Base-by-base conservation (phyloP, 192 early-diverging fungal genomes). In the Backusella sp. region DNA sequence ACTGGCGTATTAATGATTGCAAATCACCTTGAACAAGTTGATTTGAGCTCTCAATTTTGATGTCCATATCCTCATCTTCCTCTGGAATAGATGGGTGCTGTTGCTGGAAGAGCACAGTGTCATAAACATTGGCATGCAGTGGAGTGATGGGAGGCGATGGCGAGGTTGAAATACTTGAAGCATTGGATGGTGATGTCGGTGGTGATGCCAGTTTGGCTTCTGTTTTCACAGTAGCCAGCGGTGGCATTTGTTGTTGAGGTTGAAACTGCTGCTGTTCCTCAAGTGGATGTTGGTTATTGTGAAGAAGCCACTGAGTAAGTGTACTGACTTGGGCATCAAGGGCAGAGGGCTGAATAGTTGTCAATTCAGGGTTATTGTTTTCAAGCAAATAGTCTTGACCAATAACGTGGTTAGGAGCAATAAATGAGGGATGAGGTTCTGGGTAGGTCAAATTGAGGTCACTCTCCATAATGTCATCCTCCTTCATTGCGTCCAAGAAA, bases 401-500 rank as follows among this genome's bases (percentile, higher is more conserved):
- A 49, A 32, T 68, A 35, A 68, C 17, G 19, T 68, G 23, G 35
- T 36, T 68, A 36, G 66, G 17, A 11, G 28, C 28, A 36, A 19
- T 15, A 26, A 68, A 35, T 35, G 28, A 35, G 15, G 66, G 44
- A 49, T 71, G 26, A 30, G 56, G 56, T 12, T 69, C 21, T 4
- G 17, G 21, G 15, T 42, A 71, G 42, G 70, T 28, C 7, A 34
- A 36, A 36, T 68, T 30, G 4, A 59, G 56, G 14, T 62, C 56
- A 62, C 7, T 73, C 14, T 59, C 52, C 46, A 53, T 28, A 23
- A 46, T 73, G 28, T 74, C 84, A 36, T 80, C 87, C 77, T 77
- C 81, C 66, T 83, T 83, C 69, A 93, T 79, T 11, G 92, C 89
- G 21, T 91, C 90, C 39, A 89, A 77, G 73, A 93, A 93, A 66